Base-by-base conservation (phyloP, 306 rosid genomes). In the Hippophae gyantsensis region DNA sequence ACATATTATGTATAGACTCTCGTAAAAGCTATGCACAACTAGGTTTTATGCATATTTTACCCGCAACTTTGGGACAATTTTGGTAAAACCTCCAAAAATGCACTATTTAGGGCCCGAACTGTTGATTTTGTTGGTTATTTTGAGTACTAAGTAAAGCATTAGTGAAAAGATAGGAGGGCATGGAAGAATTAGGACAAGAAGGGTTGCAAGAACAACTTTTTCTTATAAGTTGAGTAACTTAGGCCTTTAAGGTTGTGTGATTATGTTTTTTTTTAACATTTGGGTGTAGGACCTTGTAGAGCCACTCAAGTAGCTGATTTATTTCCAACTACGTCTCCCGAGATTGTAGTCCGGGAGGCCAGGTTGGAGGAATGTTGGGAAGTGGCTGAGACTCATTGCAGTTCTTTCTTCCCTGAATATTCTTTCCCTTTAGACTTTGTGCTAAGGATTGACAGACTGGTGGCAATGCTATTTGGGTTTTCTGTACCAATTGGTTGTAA, bases 361-460 rank as follows among this genome's bases (percentile, higher is more conserved):
- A 78, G 99, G 74, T 57, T 93, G 55, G 97, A 86, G 86, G 99
- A 93, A 72, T 85, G 86, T 69, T 93, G 99, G 99, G 99, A 86
- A 81, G 99, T 93, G 69, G 99, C 95, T 18, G 97, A 93, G 86
- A 93, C 94, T 67, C 99, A 88, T 61, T 93, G 99, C 90, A 88
- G 99, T 78, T 88, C 95, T 43, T 93, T 93, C 86, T 93, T 88
- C 81, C 99, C 95, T 6, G 89, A 77, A 9, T 88, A 88, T 68
- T 68, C 83, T 10, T 93, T 93, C 76, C 99, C 99, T 11, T 69
- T 93, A 60, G 94, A 88, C 67, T 88, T 88, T 59, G 82, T 93
- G 66, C 74, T 93, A 65, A 75, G 97, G 73, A 68, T 88, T 75
- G 94, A 93, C 78, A 83, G 97, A 79, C 66, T 93, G 72, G 81